Conservation (phyloP, 306 rosid genomes). For the Betula pendula region DNA sequence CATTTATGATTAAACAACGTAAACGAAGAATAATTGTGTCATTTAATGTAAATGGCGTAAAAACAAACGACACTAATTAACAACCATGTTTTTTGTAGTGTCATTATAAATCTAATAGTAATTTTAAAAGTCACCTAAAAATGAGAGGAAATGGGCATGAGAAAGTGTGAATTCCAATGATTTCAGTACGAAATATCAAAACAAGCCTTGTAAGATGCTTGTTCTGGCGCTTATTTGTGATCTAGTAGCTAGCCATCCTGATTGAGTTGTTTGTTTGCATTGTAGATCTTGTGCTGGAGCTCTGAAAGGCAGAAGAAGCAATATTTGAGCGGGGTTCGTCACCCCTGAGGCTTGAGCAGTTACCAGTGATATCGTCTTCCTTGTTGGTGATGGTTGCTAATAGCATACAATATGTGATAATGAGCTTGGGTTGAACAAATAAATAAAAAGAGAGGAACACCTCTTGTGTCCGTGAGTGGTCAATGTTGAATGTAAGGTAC, state of each 20-base stretch:
- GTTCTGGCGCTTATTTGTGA: not conserved
- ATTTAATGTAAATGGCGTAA: too few relatives aligned
- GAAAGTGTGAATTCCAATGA: too few relatives aligned
- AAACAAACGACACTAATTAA: too few relatives aligned
- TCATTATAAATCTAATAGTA: too few relatives aligned
- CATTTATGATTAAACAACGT: too few relatives aligned
- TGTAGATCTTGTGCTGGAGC: slow-evolving; percentile 87
- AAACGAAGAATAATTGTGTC: too few relatives aligned
- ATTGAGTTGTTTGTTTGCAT: slow-evolving; percentile 25
- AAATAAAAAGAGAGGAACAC: slow-evolving; percentile 47
- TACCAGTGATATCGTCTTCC: slow-evolving; percentile 27
- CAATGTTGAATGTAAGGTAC: slow-evolving; percentile 30
- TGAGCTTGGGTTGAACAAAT: slow-evolving; percentile 25
- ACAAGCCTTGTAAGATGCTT: not conserved
- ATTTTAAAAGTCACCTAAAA: too few relatives aligned
- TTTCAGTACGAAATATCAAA: too few relatives aligned
- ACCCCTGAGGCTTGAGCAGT: slow-evolving; percentile 23
- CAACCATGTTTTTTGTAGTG: too few relatives aligned
- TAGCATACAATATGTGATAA: slow-evolving; percentile 22
- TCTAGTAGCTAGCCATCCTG: slow-evolving; percentile 12
- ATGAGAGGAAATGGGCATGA: too few relatives aligned
- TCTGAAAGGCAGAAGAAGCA: slow-evolving; percentile 46
- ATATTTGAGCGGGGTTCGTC: slow-evolving; percentile 11
- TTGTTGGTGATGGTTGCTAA: slow-evolving; percentile 31
- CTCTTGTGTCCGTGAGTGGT: slow-evolving; percentile 36